Conservation (phyloP, 1,284 basidiomycete species). For the Volvariella surrecta region DNA sequence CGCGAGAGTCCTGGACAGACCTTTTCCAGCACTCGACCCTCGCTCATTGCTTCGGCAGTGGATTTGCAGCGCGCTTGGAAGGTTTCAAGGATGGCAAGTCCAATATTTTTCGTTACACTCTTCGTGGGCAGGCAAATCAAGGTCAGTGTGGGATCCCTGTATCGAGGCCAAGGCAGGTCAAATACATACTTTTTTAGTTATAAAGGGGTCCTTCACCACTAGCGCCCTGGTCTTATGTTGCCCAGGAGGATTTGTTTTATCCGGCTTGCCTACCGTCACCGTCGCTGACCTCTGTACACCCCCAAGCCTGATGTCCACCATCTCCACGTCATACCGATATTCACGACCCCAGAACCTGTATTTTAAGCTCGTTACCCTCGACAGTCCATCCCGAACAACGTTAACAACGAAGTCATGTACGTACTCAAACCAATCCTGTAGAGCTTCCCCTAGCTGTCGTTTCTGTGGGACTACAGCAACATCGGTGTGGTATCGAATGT, state of each 20-base stretch:
- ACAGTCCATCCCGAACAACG: too few relatives aligned
- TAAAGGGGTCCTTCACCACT: constrained; percentile 43
- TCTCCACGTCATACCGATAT: constrained; percentile 23
- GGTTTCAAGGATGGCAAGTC: constrained; percentile 9
- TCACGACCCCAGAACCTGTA: constrained; percentile 37
- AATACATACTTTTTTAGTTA: constrained; percentile 30
- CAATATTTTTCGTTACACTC: constrained; percentile 21
- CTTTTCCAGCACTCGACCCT: too few relatives aligned
- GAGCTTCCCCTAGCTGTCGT: constrained; percentile 18
- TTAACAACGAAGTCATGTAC: constrained; percentile 10
- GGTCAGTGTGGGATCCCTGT: too few relatives aligned
- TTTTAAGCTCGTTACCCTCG: not conserved
- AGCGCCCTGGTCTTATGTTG: too few relatives aligned
- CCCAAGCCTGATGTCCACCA: constrained; percentile 33
- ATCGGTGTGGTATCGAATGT: constrained; percentile 22
- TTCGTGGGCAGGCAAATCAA: constrained; percentile 9
- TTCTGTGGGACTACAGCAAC: constrained; percentile 17
- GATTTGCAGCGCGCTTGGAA: constrained; percentile 14
- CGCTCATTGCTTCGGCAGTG: too few relatives aligned
- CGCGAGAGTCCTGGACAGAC: too few relatives aligned
- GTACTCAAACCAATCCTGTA: constrained; percentile 40
- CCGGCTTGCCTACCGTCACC: too few relatives aligned
- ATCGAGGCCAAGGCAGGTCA: too few relatives aligned
- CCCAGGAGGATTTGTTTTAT: too few relatives aligned
- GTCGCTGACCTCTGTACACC: constrained; percentile 18